phyloP scores from a whole-genome alignment of 164 flowering plant species.

The Taxillus chinensis region DNA sequence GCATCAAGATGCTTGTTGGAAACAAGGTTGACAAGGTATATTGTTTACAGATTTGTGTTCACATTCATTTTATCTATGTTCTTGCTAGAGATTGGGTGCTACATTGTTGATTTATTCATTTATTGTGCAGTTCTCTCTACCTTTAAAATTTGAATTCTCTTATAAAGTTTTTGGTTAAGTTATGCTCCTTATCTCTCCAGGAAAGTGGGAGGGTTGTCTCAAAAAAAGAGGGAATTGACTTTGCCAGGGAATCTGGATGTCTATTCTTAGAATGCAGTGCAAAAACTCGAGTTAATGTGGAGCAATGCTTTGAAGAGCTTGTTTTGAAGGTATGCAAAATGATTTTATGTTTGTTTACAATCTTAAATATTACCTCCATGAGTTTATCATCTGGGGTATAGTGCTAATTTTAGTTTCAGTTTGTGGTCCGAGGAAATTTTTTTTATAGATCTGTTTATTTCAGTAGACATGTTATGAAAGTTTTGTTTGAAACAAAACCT shows the following conservation, averaged over 20 bases:
- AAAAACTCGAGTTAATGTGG: conserved; percentile 67
- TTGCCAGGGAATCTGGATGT: conserved; percentile 77
- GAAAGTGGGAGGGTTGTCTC: conserved; percentile 72
- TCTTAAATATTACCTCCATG: too few relatives aligned
- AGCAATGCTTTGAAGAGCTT: conserved; percentile 81
- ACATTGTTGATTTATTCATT: not conserved
- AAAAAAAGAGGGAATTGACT: conserved; percentile 72
- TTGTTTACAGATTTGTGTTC: not conserved
- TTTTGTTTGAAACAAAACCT: too few relatives aligned
- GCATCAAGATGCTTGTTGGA: conserved; percentile 90
- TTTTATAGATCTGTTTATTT: too few relatives aligned
- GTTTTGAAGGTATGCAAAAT: conserved; percentile 48
- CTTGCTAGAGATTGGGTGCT: not conserved
- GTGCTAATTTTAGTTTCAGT: too few relatives aligned
- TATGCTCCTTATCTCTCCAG: conserved; percentile 19
- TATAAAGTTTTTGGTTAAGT: not conserved
- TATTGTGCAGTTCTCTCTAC: not conserved
- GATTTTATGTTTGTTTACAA: not conserved
- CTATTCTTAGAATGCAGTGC: conserved; percentile 81
- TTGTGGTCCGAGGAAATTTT: too few relatives aligned
- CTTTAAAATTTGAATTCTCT: not conserved
- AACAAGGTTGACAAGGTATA: conserved; percentile 82
- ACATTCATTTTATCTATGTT: not conserved
- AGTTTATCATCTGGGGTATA: too few relatives aligned
- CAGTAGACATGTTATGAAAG: too few relatives aligned